phyloP scores from a whole-genome alignment of 2,329 filamentous ascomycete genomes.

The Colletotrichum musicola region DNA sequence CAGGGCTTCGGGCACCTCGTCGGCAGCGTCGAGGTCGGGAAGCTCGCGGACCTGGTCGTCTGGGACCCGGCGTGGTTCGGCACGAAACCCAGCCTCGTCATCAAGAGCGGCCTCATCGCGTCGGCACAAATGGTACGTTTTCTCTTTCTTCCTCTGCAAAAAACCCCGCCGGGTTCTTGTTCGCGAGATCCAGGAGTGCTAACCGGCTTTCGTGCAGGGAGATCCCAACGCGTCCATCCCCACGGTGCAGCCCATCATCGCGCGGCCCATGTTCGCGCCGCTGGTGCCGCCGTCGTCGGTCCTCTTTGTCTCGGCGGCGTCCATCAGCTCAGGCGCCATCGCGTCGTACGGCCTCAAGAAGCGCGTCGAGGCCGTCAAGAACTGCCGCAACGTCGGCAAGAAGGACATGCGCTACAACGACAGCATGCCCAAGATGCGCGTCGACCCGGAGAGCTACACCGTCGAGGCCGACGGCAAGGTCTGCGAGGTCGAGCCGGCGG shows the following conservation, averaged over 20 bases:
- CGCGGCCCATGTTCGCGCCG: slow-evolving; percentile 87
- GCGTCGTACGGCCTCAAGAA: slow-evolving; percentile 82
- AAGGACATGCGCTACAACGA: slow-evolving; percentile 93
- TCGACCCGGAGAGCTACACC: slow-evolving; percentile 90
- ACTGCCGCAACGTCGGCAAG: slow-evolving; percentile 82
- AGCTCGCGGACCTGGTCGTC: slow-evolving; percentile 88
- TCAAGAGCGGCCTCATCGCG: slow-evolving; percentile 91
- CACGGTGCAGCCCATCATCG: slow-evolving; percentile 85
- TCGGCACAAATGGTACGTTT: slow-evolving; percentile 82
- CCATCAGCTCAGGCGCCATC: slow-evolving; percentile 75
- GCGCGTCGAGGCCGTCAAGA: slow-evolving; percentile 82
- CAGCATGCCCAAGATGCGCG: slow-evolving; percentile 84
- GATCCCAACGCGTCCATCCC: slow-evolving; percentile 89
- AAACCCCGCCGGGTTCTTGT: background rate
- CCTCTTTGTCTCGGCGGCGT: slow-evolving; percentile 84
- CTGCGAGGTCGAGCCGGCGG: slow-evolving; percentile 80
- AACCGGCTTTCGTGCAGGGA: slow-evolving; percentile 61
- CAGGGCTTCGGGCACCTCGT: slow-evolving; percentile 92
- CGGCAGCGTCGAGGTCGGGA: slow-evolving; percentile 89
- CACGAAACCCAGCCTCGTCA: slow-evolving; percentile 82
- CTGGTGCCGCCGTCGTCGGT: slow-evolving; percentile 79
- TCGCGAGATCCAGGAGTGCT: slow-evolving; percentile 7
- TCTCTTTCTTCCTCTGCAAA: background rate
- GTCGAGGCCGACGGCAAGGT: slow-evolving; percentile 86
- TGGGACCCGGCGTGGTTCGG: slow-evolving; percentile 91